Conservation (phyloP, 2,329 filamentous ascomycete genomes). For the Bertia moriformis region DNA sequence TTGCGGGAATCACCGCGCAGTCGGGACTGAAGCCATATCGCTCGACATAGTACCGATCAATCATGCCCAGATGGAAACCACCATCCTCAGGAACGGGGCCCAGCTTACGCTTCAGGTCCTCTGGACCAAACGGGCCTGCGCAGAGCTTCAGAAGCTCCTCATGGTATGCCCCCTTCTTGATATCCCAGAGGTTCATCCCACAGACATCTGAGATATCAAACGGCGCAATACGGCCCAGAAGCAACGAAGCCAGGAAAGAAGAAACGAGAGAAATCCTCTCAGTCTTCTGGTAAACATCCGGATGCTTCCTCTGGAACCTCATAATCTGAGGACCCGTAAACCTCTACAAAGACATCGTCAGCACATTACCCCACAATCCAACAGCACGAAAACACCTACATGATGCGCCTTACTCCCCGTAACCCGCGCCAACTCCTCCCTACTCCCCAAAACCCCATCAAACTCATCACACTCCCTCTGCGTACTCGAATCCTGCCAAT, state of each 20-base stretch:
- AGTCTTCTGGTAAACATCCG: slow-evolving; percentile 67
- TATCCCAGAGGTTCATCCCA: slow-evolving; percentile 95
- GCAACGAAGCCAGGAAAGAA: slow-evolving; percentile 81
- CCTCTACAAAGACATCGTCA: slow-evolving; percentile 34
- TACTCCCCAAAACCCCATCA: slow-evolving; percentile 54
- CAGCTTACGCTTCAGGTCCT: slow-evolving; percentile 59
- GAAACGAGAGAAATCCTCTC: slow-evolving; percentile 83
- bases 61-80: slow-evolving; percentile 59
- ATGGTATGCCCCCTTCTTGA: slow-evolving; percentile 59
- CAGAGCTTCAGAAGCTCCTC: slow-evolving; percentile 62
- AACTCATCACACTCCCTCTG: slow-evolving; percentile 84
- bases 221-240: slow-evolving; percentile 72
- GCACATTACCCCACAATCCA: background rate
- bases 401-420: slow-evolving; percentile 93
- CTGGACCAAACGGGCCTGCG: slow-evolving; percentile 42
- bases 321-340: slow-evolving; percentile 98
- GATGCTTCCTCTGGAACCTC: slow-evolving; percentile 66
- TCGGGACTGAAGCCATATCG: slow-evolving; percentile 64
- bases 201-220: slow-evolving; percentile 91
- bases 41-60: slow-evolving; percentile 65
- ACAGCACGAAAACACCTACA: slow-evolving; percentile 31
- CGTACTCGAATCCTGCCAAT: slow-evolving; percentile 96
- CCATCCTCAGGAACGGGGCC: slow-evolving; percentile 70
- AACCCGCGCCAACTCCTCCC: slow-evolving; percentile 55
- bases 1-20: slow-evolving; percentile 73